These are phyloP conservation scores for Ambrosiella cleistominuta DNA, from an alignment of 2,329 filamentous ascomycete genomes.

Conservation along the genomic window DNA sequence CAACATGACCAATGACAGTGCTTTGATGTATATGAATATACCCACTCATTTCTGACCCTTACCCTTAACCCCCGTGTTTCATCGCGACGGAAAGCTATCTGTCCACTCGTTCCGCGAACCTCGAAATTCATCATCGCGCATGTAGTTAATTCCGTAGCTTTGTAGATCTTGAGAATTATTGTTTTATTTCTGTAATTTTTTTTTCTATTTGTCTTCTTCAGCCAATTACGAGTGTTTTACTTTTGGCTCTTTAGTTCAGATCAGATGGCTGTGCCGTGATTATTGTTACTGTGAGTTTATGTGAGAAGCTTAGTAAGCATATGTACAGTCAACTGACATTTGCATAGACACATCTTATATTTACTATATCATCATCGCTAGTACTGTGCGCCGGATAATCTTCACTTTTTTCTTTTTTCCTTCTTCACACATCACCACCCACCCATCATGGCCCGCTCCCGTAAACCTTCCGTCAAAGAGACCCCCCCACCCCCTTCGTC, in stretches of 20 bases:
- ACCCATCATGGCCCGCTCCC: background rate
- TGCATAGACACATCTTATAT: no score
- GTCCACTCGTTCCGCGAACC: background rate
- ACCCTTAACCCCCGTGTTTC: slow-evolving; percentile 7
- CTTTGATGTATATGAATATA: background rate
- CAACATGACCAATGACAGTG: background rate
- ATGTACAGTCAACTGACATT: no score
- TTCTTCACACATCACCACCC: background rate
- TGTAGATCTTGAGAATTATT: background rate
- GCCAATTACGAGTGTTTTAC: no score
- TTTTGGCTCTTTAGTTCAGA: no score
- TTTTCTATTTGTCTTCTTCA: no score
- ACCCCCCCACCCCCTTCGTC: slow-evolving; percentile 1
- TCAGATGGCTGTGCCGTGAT: no score
- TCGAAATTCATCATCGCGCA: background rate
- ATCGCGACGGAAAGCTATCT: background rate
- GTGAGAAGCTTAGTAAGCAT: no score
- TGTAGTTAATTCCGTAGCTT: background rate
- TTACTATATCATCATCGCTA: no score
- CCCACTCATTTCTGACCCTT: background rate
- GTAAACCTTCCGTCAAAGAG: slow-evolving; percentile 9
- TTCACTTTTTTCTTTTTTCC: background rate
- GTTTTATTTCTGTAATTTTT: no score
- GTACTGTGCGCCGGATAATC: background rate
- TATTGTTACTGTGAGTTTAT: no score